Evolutionary conservation across 352 stramenopile genomes (phyloP).

Genomic region (Phytophthora fragariae): DNA sequence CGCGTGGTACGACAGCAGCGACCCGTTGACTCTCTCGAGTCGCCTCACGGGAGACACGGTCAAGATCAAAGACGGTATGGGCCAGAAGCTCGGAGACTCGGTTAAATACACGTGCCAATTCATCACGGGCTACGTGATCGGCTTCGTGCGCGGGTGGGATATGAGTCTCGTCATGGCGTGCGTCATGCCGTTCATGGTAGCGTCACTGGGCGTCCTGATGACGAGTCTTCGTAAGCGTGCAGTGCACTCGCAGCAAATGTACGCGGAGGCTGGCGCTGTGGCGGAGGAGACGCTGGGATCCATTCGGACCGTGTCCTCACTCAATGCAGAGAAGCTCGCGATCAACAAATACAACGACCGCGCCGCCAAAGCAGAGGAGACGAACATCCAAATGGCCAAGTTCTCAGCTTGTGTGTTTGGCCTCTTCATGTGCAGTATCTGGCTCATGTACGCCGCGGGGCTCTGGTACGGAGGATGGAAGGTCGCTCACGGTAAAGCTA

Average conservation of each 20-base stretch:
- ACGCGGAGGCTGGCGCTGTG: constrained; percentile 51
- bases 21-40: constrained; percentile 43
- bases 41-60: constrained; percentile 50
- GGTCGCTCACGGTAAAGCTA: constrained; percentile 35
- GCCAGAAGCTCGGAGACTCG: constrained; percentile 49
- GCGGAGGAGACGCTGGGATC: constrained; percentile 53
- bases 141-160: constrained; percentile 49
- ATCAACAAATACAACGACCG: constrained; percentile 47
- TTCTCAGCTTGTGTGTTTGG: constrained; percentile 25
- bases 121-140: constrained; percentile 47
- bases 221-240: constrained; percentile 27
- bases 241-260: constrained; percentile 39
- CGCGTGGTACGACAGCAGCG: constrained; percentile 47
- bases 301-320: constrained; percentile 50
- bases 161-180: constrained; percentile 51
- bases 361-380: constrained; percentile 25
- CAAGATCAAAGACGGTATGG: constrained; percentile 62
- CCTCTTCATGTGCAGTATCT: constrained; percentile 46
- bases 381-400: constrained; percentile 25
- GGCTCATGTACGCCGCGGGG: constrained; percentile 49
- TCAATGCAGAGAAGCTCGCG: constrained; percentile 43
- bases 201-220: constrained; percentile 43
- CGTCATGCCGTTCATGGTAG: constrained; percentile 47
- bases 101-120: constrained; percentile 48
- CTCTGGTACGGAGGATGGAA: constrained; percentile 67